A percentile compares a stretch with the other conserved stretches of the same genome.
phyloP scores from a whole-genome alignment of 805 yeast genomes.

The Yarrowia sp. region DNA sequence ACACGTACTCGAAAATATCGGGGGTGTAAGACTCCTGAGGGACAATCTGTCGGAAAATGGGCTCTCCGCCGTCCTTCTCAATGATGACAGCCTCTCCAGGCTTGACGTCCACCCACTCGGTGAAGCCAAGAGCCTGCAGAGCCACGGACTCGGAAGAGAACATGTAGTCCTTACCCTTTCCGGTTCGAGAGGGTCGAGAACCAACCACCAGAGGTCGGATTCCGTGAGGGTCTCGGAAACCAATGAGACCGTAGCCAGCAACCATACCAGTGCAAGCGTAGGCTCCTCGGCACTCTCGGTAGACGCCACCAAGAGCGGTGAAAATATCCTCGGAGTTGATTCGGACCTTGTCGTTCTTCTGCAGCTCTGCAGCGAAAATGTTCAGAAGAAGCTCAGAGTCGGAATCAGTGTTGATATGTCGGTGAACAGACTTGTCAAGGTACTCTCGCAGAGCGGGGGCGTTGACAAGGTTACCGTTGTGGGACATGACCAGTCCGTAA shows the following conservation, averaged over 20 bases:
- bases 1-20: constrained; percentile 94
- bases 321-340: constrained; percentile 88
- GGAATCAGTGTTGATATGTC: constrained; percentile 95
- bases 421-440: constrained; percentile 89
- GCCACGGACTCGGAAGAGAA: constrained; percentile 94
- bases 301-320: constrained; percentile 79
- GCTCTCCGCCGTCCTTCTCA: constrained; percentile 67
- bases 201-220: constrained; percentile 89
- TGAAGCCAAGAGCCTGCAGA: constrained; percentile 84
- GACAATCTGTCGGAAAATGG: constrained; percentile 84
- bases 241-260: constrained; percentile 93
- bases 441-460: constrained; percentile 70
- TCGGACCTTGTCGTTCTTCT: constrained; percentile 86
- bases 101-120: constrained; percentile 69
- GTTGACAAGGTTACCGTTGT: constrained; percentile 93
- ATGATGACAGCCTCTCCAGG: constrained; percentile 98
- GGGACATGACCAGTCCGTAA: constrained; percentile 85
- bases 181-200: constrained; percentile 67
- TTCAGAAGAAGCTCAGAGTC: constrained; percentile 90
- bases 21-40: constrained; percentile 79
- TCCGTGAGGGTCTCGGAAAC: constrained; percentile 96
- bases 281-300: constrained; percentile 84
- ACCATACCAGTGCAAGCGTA: constrained; percentile 92
- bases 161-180: constrained; percentile 75
- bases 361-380: constrained; percentile 87